These are phyloP conservation scores for Phytophthora crassamura DNA, from an alignment of 352 stramenopile species.

Conservation along the genomic window DNA sequence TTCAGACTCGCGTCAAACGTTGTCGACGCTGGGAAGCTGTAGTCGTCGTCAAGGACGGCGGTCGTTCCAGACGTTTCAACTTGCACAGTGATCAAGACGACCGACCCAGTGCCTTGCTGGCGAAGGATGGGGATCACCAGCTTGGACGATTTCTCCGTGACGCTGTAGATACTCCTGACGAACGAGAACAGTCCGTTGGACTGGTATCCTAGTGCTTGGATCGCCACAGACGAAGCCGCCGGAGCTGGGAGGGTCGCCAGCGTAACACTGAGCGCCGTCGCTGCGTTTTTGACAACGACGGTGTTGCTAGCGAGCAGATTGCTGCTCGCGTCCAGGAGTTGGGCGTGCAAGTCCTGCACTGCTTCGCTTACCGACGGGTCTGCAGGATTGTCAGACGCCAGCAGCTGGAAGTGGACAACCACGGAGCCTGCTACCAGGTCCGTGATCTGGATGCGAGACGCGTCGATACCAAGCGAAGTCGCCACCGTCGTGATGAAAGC, in stretches of 20 bases:
- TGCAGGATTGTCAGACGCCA: constrained; percentile 53
- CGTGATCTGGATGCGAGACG: constrained; percentile 59
- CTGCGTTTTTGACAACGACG: constrained; percentile 43
- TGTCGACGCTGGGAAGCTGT: constrained; percentile 30
- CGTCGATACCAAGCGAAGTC: constrained; percentile 51
- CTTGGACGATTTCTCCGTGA: constrained; percentile 58
- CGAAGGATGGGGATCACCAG: constrained; percentile 58
- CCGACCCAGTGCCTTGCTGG: constrained; percentile 50
- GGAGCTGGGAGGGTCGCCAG: constrained; percentile 27
- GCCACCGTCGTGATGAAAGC: constrained; percentile 47
- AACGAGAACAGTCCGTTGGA: constrained; percentile 72
- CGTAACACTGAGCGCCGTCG: constrained; percentile 39
- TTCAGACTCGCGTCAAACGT: constrained; percentile 33
- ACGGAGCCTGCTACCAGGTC: constrained; percentile 62
- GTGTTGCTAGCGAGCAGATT: constrained; percentile 35
- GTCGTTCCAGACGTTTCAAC: constrained; percentile 41
- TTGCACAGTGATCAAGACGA: constrained; percentile 54
- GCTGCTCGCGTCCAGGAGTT: constrained; percentile 53
- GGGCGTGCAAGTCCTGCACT: constrained; percentile 46
- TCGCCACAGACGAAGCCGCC: constrained; percentile 26
- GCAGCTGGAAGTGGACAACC: constrained; percentile 67
- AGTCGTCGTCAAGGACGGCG: constrained; percentile 51
- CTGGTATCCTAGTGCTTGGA: constrained; percentile 67
- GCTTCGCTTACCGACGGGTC: constrained; percentile 59
- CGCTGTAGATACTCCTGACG: constrained; percentile 51